Evolutionary conservation across 2,329 filamentous ascomycete species (phyloP).

Genomic region (Verruconis gallopava): DNA sequence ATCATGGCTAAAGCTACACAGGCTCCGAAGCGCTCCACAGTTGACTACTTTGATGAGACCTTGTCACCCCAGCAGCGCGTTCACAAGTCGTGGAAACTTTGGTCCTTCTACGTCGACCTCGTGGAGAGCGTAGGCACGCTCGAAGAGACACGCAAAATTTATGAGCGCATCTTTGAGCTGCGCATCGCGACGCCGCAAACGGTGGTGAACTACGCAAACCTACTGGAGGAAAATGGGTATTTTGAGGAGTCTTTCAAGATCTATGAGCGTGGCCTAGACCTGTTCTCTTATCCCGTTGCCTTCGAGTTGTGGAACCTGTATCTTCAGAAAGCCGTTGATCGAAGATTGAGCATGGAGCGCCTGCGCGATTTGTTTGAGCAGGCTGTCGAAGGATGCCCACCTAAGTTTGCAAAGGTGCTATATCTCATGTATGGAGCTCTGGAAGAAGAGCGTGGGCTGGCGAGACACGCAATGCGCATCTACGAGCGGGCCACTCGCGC

Average conservation of each 20-base stretch:
- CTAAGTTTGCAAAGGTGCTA: constrained; percentile 88
- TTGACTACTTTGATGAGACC: constrained; percentile 98
- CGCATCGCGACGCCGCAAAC: constrained; percentile 96
- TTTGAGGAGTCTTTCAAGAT: constrained; percentile 97
- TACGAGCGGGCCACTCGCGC: constrained; percentile 94
- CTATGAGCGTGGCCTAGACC: constrained; percentile 86
- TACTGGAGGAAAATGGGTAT: constrained; percentile 88
- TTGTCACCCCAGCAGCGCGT: constrained; percentile 89
- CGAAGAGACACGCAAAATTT: constrained; percentile 86
- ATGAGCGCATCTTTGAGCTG: constrained; percentile 95
- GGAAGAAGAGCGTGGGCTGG: constrained; percentile 88
- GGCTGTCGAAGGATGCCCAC: constrained; percentile 84
- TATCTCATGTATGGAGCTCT: constrained; percentile 98
- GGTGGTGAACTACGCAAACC: constrained; percentile 94
- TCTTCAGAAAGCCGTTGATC: constrained; percentile 90
- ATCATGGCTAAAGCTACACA: constrained; percentile 97
- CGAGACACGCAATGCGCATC: constrained; percentile 95
- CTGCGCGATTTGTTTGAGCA: constrained; percentile 94
- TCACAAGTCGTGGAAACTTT: constrained; percentile 98
- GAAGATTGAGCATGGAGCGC: constrained; percentile 89
- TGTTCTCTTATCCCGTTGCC: constrained; percentile 97
- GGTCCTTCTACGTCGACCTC: constrained; percentile 98
- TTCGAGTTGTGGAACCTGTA: constrained; percentile 99
- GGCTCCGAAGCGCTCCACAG: constrained; percentile 89
- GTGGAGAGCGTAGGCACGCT: constrained; percentile 87